Percentiles rank a stretch among this genome's conserved stretches.
phyloP scores from a whole-genome alignment of 805 yeast species.

The Barnettozyma wickerhamii region DNA sequence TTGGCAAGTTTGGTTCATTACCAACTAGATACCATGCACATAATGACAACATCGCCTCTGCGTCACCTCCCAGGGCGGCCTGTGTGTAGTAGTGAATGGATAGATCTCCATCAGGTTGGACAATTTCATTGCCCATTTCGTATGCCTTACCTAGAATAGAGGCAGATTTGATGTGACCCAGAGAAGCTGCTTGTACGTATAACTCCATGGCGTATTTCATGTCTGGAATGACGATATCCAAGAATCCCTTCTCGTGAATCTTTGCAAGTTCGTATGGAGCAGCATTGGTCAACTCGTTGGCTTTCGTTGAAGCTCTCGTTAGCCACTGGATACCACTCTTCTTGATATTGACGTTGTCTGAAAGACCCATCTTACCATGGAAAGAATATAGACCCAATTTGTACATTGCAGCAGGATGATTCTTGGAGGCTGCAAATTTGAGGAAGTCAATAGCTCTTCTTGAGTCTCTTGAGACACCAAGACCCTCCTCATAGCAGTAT shows the following conservation, averaged over 20 bases:
- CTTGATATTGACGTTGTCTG: constrained; percentile 61
- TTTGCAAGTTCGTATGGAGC: constrained; percentile 92
- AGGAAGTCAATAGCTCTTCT: constrained; percentile 79
- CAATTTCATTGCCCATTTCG: constrained; percentile 63
- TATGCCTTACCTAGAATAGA: constrained; percentile 77
- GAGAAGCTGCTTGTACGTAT: constrained; percentile 81
- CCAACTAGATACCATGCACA: constrained; percentile 98
- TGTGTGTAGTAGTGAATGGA: constrained; percentile 90
- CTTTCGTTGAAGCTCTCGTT: constrained; percentile 77
- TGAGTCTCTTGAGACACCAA: constrained; percentile 87
- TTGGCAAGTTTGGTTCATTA: constrained; percentile 72
- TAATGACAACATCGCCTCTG: constrained; percentile 85
- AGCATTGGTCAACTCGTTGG: constrained; percentile 81
- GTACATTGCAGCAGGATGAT: constrained; percentile 97
- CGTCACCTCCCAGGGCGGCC: constrained; percentile 86
- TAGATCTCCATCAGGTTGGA: constrained; percentile 75
- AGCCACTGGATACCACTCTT: constrained; percentile 92
- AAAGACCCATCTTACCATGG: constrained; percentile 78
- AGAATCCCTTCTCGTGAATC: constrained; percentile 77
- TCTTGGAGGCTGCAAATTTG: constrained; percentile 82
- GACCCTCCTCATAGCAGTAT: constrained; percentile 87
- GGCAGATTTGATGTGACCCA: constrained; percentile 81
- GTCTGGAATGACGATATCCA: constrained; percentile 84
- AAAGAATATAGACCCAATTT: constrained; percentile 85
- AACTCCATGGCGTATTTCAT: constrained; percentile 78